Base-by-base conservation (phyloP, 352 stramenopile species). In the Pythium oligandrum region DNA sequence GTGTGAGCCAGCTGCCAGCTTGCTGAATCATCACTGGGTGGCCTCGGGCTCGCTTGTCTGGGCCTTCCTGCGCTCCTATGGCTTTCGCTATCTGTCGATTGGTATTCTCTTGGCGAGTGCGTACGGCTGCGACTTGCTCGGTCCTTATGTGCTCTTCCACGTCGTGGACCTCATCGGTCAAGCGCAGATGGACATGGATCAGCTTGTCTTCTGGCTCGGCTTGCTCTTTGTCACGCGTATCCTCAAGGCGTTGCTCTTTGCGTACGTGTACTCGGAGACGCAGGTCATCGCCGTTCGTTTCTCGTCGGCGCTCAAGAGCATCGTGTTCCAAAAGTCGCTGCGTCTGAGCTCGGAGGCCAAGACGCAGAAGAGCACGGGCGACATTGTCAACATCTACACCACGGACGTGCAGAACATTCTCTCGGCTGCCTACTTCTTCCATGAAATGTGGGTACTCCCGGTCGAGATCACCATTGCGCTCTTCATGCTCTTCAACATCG, bases 251-350 rank as follows among this genome's bases (percentile, higher is more conserved):
- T 63, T 90, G 34, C 60, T 90, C 30, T 82, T 82, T 31, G 62
- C 68, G 7, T 86, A 83, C 63, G 79, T 82, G 26, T 76, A 78
- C 48, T 46, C 65, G 1, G 78, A 90, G 63, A 76, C 81, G 36
- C 74, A 88, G 63, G 68, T 83, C 30, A 69, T 73, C 34, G 81
- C 75, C 49, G 51, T 90, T 56, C 68, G 71, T 51, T 79, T 90
- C 44, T 77, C 78, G 12, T 67, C 73, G 49, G 78, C 72, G 40
- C 63, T 93, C 51, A 79, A 89, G 68, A 86, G 74, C 59, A 57
- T 88, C 43, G 68, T 93, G 2, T 86, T 89, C 58, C 79, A 86
- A 58, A 90, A 90, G 57, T 70, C 78, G 31, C 57, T 90, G 44
- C 64, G 76, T 0, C 66, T 90, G 8, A 66, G 58, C 52, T 12